Evolutionary conservation across 2,329 filamentous ascomycete genomes (phyloP), one percentile per base, ranked within the genome.

Genomic region (Colletotrichum scovillei): DNA sequence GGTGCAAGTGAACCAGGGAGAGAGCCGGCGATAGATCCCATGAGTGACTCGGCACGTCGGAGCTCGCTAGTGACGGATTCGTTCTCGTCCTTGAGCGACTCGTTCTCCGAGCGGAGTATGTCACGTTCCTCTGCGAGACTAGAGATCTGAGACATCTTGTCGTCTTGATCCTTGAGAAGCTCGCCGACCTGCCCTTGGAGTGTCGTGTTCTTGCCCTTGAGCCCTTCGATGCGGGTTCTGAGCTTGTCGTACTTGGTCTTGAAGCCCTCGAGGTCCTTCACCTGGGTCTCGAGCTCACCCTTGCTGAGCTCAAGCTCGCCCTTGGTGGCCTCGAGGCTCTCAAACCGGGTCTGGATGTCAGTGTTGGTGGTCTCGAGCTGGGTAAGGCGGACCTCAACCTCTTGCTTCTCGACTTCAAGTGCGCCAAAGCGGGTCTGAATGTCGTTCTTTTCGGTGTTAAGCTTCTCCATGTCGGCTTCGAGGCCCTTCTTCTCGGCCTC

Each of bases 121-220:
- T 72, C 49, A 19, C 74, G 58, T 28, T 75, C 74, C 22, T 72
- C 73, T 2, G 63, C 38, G 24, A 75, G 67, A 28, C 59, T 65
- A 19, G 73, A 66, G 1, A 75, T 74, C 62, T 69, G 72, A 12
- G 74, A 75, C 9, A 53, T 63, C 30, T 72, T 64, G 19, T 75
- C 74, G 19, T 75, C 74, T 12, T 74, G 72, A 24, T 75, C 74
- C 53, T 63, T 69, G 52, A 75, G 74, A 4, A 75, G 67, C 1
- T 46, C 63, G 7, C 55, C 58, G 42, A 75, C 56, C 32, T 75
- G 73, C 3, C 63, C 42, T 32, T 74, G 53, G 52, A 75, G 73
- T 7, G 63, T 74, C 11, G 32, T 38, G 58, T 75, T 75, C 28
- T 70, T 63, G 11, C 63, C 69, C 53, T 68, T 70, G 57, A 75